These are phyloP conservation scores for Alternaria gansuensis DNA, from an alignment of 2,329 filamentous ascomycete genomes.

Conservation along the genomic window DNA sequence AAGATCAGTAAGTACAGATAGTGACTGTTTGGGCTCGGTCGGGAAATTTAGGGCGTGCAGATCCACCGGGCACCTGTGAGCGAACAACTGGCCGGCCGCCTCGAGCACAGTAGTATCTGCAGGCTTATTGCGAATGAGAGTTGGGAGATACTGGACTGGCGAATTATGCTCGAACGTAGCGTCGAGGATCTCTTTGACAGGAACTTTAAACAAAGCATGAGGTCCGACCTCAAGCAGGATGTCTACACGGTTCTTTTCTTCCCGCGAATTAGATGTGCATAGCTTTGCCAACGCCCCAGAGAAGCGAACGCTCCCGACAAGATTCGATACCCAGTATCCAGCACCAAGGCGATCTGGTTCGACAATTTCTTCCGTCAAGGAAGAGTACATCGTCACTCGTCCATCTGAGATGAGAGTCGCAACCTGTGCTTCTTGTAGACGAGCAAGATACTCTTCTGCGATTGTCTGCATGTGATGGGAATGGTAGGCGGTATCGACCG, in stretches of 20 bases:
- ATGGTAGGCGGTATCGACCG: constrained; percentile 58
- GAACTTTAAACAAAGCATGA: constrained; percentile 20
- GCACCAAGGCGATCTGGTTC: constrained; percentile 24
- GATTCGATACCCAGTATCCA: constrained; percentile 41
- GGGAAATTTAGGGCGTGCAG: constrained; percentile 20
- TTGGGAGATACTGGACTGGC: constrained; percentile 17
- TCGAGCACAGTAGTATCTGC: constrained; percentile 18
- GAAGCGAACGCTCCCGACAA: constrained; percentile 30
- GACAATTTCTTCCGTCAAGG: constrained; percentile 24
- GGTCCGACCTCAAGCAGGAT: constrained; percentile 30
- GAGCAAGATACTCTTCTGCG: constrained; percentile 27
- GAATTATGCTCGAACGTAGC: constrained; percentile 7
- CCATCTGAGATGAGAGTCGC: neutral
- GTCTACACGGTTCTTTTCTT: neutral
- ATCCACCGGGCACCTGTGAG: constrained; percentile 7
- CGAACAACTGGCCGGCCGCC: constrained; percentile 15
- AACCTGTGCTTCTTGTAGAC: constrained; percentile 14
- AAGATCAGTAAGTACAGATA: constrained; percentile 30
- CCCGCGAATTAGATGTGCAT: constrained; percentile 1
- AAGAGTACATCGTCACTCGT: constrained; percentile 24
- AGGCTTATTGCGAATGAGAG: constrained; percentile 19
- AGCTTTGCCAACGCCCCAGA: constrained; percentile 12
- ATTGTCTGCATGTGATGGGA: constrained; percentile 54
- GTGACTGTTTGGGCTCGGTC: constrained; percentile 13
- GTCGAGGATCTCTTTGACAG: constrained; percentile 19